These are phyloP conservation scores for Chaetomium sp. DNA, from an alignment of 2,329 filamentous ascomycete species.

Conservation along the genomic window DNA sequence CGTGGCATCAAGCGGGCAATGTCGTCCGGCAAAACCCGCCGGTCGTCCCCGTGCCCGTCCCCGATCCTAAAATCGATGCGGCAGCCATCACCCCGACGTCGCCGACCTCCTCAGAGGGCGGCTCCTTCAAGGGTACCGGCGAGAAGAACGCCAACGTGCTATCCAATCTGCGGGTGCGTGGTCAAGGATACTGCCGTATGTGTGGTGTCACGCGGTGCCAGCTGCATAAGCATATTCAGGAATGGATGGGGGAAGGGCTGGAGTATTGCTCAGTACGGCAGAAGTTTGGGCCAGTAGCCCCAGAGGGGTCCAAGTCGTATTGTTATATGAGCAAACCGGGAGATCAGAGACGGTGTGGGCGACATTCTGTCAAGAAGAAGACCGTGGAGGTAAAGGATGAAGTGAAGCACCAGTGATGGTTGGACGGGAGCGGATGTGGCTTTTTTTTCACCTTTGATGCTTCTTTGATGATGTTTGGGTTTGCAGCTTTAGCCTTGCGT, in stretches of 20 bases:
- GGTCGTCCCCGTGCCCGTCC: not conserved
- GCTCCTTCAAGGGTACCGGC: not conserved
- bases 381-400: slow-evolving; percentile 9
- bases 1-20: slow-evolving; percentile 51
- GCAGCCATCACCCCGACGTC: not conserved
- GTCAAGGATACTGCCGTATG: slow-evolving; percentile 56
- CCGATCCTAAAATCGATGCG: not conserved
- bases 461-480: too few species aligned
- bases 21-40: slow-evolving; percentile 30
- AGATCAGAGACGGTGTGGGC: slow-evolving; percentile 51
- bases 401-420: not conserved
- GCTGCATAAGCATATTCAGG: slow-evolving; percentile 54
- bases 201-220: slow-evolving; percentile 56
- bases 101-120: too few species aligned
- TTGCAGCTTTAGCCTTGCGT: too few species aligned
- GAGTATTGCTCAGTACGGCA: slow-evolving; percentile 58
- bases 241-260: slow-evolving; percentile 49
- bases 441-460: not conserved
- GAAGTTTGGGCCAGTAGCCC: slow-evolving; percentile 47
- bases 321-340: slow-evolving; percentile 57
- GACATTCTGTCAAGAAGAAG: slow-evolving; percentile 34
- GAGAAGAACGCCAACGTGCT: slow-evolving; percentile 27
- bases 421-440: not conserved
- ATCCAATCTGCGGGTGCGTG: slow-evolving; percentile 45
- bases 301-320: slow-evolving; percentile 40